Conservation (phyloP, 495 filamentous ascomycete species). For the Aspergillus biplanus region DNA sequence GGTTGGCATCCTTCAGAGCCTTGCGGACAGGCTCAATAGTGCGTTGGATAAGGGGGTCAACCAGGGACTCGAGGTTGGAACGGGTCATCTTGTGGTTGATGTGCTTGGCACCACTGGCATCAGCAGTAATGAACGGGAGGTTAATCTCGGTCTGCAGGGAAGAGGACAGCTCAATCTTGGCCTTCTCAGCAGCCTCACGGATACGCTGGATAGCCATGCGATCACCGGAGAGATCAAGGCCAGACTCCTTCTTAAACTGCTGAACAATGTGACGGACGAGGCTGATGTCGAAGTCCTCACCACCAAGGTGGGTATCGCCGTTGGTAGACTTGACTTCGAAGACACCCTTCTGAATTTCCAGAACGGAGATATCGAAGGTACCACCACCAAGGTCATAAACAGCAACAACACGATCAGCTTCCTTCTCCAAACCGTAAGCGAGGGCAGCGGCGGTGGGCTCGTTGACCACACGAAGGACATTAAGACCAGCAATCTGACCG, state of each 20-base stretch:
- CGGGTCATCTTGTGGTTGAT: conserved; percentile 95
- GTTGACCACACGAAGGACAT: conserved; percentile 96
- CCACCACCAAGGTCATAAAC: conserved; percentile 98
- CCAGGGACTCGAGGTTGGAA: conserved; percentile 87
- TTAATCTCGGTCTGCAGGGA: conserved; percentile 98
- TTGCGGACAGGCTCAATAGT: conserved; percentile 94
- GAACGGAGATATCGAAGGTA: conserved; percentile 97
- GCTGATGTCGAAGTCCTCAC: conserved; percentile 97
- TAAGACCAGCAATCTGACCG: conserved; percentile 92
- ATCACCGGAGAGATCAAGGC: conserved; percentile 88
- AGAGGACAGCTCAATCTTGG: conserved; percentile 98
- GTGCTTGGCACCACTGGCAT: conserved; percentile 92
- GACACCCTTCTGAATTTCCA: conserved; percentile 97
- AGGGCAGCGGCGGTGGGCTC: conserved; percentile 95
- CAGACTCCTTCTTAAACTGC: conserved; percentile 94
- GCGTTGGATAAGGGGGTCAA: conserved; percentile 85
- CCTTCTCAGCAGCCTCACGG: conserved; percentile 99
- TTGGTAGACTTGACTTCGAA: conserved; percentile 99
- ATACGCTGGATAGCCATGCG: conserved; percentile 99
- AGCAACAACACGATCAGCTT: conserved; percentile 85
- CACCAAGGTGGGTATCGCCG: conserved; percentile 96
- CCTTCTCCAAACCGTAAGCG: conserved; percentile 94
- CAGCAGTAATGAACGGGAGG: conserved; percentile 97
- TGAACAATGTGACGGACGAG: conserved; percentile 94
- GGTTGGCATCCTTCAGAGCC: conserved; percentile 94